phyloP scores from a whole-genome alignment of 2,329 filamentous ascomycete species.

The Cryphonectria radicalis region DNA sequence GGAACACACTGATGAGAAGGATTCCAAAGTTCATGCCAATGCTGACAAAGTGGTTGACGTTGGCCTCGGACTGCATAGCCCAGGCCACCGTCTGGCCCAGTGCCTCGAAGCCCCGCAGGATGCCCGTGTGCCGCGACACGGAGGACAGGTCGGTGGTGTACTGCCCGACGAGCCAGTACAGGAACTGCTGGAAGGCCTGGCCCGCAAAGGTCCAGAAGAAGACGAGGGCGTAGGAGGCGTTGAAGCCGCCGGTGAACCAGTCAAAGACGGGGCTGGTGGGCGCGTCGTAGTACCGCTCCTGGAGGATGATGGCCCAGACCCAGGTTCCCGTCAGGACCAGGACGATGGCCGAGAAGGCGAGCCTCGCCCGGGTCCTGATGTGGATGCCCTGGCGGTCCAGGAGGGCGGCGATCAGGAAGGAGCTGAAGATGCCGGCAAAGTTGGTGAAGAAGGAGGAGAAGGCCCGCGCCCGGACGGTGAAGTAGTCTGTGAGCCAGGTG shows the following conservation, averaged over 20 bases:
- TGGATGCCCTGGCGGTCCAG: conserved; percentile 38
- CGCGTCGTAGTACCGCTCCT: conserved; percentile 38
- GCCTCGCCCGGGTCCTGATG: conserved; percentile 36
- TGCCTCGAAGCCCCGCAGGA: conserved; percentile 38
- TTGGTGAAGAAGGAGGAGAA: conserved; percentile 43
- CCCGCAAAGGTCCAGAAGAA: conserved; percentile 64
- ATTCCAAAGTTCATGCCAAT: conserved; percentile 40
- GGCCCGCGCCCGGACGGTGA: conserved; percentile 39
- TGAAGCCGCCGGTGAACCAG: conserved; percentile 53
- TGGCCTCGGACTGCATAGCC: conserved; percentile 40
- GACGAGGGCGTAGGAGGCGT: conserved; percentile 67
- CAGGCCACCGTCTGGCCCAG: conserved; percentile 40
- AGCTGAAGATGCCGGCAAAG: conserved; percentile 36
- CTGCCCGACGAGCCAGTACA: conserved; percentile 41
- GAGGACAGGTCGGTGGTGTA: conserved; percentile 39
- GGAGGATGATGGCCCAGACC: conserved; percentile 39
- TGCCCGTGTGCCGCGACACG: conserved; percentile 39
- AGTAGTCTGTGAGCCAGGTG: conserved; percentile 40
- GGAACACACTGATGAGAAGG: conserved; percentile 36
- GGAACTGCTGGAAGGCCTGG: conserved; percentile 40
- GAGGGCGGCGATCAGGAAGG: conserved; percentile 37
- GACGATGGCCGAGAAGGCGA: conserved; percentile 36
- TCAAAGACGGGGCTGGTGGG: conserved; percentile 36
- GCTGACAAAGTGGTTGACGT: conserved; percentile 40
- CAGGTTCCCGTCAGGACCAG: conserved; percentile 37